Conservation (phyloP, 805 yeast genomes). For the Candida boleticola region DNA sequence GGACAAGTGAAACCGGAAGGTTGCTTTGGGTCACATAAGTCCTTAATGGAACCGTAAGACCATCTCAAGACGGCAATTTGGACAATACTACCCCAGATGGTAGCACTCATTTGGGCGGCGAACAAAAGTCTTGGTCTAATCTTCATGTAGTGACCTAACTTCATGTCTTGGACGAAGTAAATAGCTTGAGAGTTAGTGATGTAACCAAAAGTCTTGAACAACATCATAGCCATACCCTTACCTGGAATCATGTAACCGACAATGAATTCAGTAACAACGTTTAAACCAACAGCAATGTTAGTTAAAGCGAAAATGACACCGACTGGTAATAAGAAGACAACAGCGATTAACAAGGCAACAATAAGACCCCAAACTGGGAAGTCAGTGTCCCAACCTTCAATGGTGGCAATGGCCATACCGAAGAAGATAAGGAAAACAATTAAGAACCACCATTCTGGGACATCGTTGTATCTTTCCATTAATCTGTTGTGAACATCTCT, state of each 20-base stretch:
- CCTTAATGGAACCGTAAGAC: slow-evolving; percentile 34
- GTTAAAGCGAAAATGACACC: slow-evolving; percentile 33
- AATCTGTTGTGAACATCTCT: slow-evolving; percentile 51
- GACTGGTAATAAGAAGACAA: slow-evolving; percentile 39
- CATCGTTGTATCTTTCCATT: slow-evolving; percentile 46
- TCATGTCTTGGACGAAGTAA: slow-evolving; percentile 47
- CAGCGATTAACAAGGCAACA: slow-evolving; percentile 37
- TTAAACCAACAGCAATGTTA: slow-evolving; percentile 34
- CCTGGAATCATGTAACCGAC: slow-evolving; percentile 47
- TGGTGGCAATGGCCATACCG: slow-evolving; percentile 31
- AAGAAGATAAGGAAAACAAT: slow-evolving; percentile 24
- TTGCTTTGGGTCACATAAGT: slow-evolving; percentile 32
- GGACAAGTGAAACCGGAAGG: slow-evolving; percentile 38
- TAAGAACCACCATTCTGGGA: slow-evolving; percentile 46
- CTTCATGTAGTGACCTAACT: slow-evolving; percentile 45
- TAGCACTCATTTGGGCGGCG: slow-evolving; percentile 42
- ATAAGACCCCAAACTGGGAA: slow-evolving; percentile 43
- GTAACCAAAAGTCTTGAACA: slow-evolving; percentile 47
- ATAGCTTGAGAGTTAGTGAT: slow-evolving; percentile 50
- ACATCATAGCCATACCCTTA: slow-evolving; percentile 48
- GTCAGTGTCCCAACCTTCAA: slow-evolving; percentile 40
- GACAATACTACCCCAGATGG: slow-evolving; percentile 42
- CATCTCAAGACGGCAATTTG: slow-evolving; percentile 41
- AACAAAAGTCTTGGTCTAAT: slow-evolving; percentile 39
- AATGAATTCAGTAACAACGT: slow-evolving; percentile 42